These are phyloP conservation scores for Chionographis japonica DNA, from an alignment of 106 monocot species.

Conservation along the genomic window DNA sequence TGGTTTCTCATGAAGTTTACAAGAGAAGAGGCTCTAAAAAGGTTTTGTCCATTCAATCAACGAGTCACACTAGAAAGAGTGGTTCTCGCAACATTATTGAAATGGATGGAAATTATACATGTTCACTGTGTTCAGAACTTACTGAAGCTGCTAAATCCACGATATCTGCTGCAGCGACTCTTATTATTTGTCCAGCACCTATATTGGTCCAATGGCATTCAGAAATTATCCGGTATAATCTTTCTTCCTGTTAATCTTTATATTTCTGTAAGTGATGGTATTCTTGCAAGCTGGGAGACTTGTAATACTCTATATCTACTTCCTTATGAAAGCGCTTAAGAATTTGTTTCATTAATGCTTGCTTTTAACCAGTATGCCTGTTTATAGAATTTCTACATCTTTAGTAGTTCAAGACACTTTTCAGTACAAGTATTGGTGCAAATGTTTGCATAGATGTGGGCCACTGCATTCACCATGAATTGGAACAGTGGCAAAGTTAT, in stretches of 20 bases:
- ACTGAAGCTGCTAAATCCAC: conserved; percentile 54
- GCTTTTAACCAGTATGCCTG: too few species aligned
- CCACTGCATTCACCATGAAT: too few species aligned
- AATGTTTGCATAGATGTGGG: too few species aligned
- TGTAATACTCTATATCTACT: not conserved
- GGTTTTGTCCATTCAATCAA: conserved; percentile 14
- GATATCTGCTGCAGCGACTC: conserved; percentile 58
- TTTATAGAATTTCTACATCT: too few species aligned
- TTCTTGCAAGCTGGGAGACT: not conserved
- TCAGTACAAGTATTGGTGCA: too few species aligned
- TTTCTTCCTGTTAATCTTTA: not conserved
- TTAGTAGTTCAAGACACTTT: too few species aligned
- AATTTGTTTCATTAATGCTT: not conserved
- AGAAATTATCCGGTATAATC: conserved; percentile 76
- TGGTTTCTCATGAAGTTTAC: conserved; percentile 13
- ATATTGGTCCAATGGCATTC: conserved; percentile 93
- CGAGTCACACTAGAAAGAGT: conserved; percentile 19
- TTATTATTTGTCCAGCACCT: conserved; percentile 88
- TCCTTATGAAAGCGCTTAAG: not conserved
- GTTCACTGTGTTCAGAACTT: conserved; percentile 71
- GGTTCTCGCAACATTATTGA: conserved; percentile 36
- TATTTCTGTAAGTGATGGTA: not conserved
- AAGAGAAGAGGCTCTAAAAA: conserved; percentile 9
- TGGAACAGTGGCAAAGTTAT: too few species aligned
- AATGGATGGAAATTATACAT: conserved; percentile 51